A percentile compares a stretch with the other conserved stretches of the same genome.
Conservation (phyloP, 371 early-diverging fungal genomes). For the Actinomucor elegans region DNA sequence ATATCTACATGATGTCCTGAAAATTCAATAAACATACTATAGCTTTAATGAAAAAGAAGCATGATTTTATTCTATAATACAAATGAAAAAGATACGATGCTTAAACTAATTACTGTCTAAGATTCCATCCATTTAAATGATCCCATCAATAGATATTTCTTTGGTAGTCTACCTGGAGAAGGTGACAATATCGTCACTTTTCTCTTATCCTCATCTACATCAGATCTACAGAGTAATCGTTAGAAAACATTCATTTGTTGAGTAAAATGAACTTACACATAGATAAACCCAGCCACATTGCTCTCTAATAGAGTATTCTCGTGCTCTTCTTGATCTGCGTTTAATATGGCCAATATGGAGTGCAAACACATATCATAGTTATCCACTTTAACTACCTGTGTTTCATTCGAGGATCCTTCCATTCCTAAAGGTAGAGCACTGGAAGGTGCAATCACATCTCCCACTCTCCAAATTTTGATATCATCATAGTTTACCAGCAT, state of each 20-base stretch:
- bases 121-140: slow-evolving; percentile 82
- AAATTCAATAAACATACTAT: too few species aligned
- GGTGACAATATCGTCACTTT: slow-evolving; percentile 87
- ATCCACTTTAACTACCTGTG: slow-evolving; percentile 80
- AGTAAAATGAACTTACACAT: slow-evolving; percentile 59
- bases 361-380: slow-evolving; percentile 82
- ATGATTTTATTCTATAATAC: too few species aligned
- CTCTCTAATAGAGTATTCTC: slow-evolving; percentile 69
- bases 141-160: slow-evolving; percentile 80
- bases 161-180: slow-evolving; percentile 85
- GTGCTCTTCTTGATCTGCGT: slow-evolving; percentile 58
- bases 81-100: too few species aligned
- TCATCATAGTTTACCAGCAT: slow-evolving; percentile 79
- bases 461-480: slow-evolving; percentile 75
- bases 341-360: slow-evolving; percentile 83
- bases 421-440: slow-evolving; percentile 92
- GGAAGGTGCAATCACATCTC: slow-evolving; percentile 88
- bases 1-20: too few species aligned
- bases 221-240: slow-evolving; percentile 52
- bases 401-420: slow-evolving; percentile 76
- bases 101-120: too few species aligned
- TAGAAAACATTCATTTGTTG: background rate
- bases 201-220: slow-evolving; percentile 77
- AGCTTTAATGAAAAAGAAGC: background rate
- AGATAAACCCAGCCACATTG: slow-evolving; percentile 86